Evolutionary conservation across 108 stramenopile genomes (phyloP).

Genomic region (Pelagomonas calceolata): DNA sequence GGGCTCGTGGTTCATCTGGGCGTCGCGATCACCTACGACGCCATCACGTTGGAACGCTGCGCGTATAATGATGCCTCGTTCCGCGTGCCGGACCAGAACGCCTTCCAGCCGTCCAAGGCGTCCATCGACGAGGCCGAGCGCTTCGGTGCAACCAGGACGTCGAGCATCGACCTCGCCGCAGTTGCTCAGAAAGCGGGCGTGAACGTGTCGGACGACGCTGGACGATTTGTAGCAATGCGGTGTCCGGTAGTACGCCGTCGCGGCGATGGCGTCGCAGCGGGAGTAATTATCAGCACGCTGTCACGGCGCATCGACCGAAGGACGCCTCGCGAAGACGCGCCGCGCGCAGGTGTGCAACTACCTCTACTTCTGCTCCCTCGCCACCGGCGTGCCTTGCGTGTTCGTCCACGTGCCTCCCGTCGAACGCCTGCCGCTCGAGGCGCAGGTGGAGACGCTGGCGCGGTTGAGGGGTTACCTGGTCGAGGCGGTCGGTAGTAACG

Average conservation of each 20-base stretch:
- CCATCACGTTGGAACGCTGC: conserved; percentile 49
- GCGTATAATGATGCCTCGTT: conserved; percentile 88
- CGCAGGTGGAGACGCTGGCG: conserved; percentile 12
- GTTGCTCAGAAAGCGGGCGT: background rate
- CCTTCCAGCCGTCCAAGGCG: conserved; percentile 48
- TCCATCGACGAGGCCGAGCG: conserved; percentile 24
- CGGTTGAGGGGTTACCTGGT: conserved; percentile 9
- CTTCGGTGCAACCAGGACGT: conserved; percentile 9
- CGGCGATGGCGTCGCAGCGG: too few relatives aligned
- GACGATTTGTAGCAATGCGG: too few relatives aligned
- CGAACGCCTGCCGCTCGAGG: conserved; percentile 8
- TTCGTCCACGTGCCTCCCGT: conserved; percentile 34
- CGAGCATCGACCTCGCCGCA: too few relatives aligned
- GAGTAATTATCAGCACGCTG: too few relatives aligned
- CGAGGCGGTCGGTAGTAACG: too few relatives aligned
- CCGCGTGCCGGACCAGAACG: conserved; percentile 70
- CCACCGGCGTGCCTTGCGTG: conserved; percentile 3
- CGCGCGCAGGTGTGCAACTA: conserved; percentile 43
- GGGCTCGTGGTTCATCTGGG: background rate
- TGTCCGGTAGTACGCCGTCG: too few relatives aligned
- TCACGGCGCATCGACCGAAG: too few relatives aligned
- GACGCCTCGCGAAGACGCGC: too few relatives aligned
- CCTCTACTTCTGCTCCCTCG: conserved; percentile 25
- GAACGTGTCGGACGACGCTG: conserved; percentile 17
- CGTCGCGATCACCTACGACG: conserved; percentile 1